Base-by-base conservation (phyloP, 2,329 filamentous ascomycete species). In the Seiridium unicorne region DNA sequence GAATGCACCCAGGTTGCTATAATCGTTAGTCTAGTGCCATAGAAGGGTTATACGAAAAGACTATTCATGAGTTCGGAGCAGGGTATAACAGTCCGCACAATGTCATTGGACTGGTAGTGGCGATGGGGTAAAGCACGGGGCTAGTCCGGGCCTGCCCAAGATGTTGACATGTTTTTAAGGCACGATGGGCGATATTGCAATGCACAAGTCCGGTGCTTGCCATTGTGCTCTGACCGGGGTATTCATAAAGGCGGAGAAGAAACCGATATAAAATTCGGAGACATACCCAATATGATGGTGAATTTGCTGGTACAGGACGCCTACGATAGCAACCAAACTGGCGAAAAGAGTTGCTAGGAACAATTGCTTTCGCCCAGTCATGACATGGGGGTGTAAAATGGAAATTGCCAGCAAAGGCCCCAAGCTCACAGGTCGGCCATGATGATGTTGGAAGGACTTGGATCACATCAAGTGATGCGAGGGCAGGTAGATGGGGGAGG, bases 231-330 rank as follows among this genome's bases (percentile, higher is more conserved):
- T 26, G 18, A 26, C 18, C 18, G 18, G 18, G 18, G 18, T 13
- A 38, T n/a, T 11, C 26, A 26, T 18, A 7, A n/a, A 42, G 34
- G 7, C 10, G 13, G 32, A 3, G 18, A 40, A n/a, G 11, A 31
- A 51, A 35, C 32, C 36, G 11, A 36, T n/a, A 40, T 36, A 31
- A 26, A 44, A 36, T 13, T 38, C 36, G 46, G 26, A 51, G 34
- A 56, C 55, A 44, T 61, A 61, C 60, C 44, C 42, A 47, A 48
- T 18, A 47, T n/a, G n/a, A 38, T n/a, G 10, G 8, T 13, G 51
- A 26, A 13, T 38, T 32, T 58, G 38, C 18, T 49, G 51, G 51
- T 55, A 55, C 7, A 61, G 26, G 11, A 58, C n/a, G 36, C 56
- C 55, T n/a, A 61, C 6, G 47, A 55, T 31, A 34, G 49, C 40